Evolutionary conservation across 306 rosid species (phyloP), one percentile per base, ranked within the genome.

Genomic region (Sicyos edulis): DNA sequence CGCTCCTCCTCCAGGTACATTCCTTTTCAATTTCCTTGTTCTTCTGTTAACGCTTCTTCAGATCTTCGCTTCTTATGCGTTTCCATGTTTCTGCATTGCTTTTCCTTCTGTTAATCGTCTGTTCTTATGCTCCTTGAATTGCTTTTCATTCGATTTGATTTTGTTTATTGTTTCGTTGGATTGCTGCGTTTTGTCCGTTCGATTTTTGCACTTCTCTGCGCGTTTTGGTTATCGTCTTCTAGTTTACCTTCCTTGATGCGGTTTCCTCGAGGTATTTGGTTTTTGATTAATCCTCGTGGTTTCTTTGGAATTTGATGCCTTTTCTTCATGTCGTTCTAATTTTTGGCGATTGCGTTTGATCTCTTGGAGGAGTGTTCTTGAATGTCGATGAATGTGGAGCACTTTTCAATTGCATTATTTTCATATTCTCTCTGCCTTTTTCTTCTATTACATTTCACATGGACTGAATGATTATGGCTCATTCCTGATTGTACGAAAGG

Each of bases 1-100:
- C 84, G 85, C 55, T 83, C 97, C 51, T 89, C 85, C 79, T 37
- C 92, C 83, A 83, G 77, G 97, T 89, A 68, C 54, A 84, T 61
- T 78, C 54, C 5, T 37, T 55, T 37, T 62, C 61, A 45, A 61
- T 73, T 76, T 42, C 61, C 0, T 29, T 15, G 6, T 8, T 72
- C 69, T 54, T 37, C 15, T 16, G 15, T 0, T 4, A 15, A 54
- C 21, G 16, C 17, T 77, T 29, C 37, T 40, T 40, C 45, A 69
- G 67, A 74, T 77, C 82, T 65, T 75, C 47, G 10, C 34, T 26
- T 29, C 3, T 54, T 71, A 10, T 17, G 52, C 15, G 32, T 32
- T 40, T 54, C 32, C 4, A 37, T 54, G 50, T 9, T 71, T 70
- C 40, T 71, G 45, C 29, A 16, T 53, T 53, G 17, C 21, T n/a